A percentile compares a stretch with the other conserved stretches of the same genome.
Conservation (phyloP, 2,329 filamentous ascomycete species). For the Phialocephala subalpina region DNA sequence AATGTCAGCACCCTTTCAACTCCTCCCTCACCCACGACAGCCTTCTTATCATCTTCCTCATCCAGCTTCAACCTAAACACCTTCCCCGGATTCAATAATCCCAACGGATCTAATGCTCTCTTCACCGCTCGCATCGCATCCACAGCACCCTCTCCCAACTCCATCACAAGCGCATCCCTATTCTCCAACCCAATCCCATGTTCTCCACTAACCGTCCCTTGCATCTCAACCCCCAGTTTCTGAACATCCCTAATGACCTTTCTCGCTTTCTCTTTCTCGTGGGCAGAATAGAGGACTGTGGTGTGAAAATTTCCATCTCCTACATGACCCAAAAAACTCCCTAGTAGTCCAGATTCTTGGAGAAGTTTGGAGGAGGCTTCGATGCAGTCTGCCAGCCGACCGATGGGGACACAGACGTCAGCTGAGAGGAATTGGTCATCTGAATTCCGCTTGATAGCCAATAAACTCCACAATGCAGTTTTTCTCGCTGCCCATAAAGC, state of each 20-base stretch:
- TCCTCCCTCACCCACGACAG: background rate
- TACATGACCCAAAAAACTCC: conserved; percentile 85
- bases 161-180: conserved; percentile 78
- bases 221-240: background rate
- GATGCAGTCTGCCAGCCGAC: conserved; percentile 73
- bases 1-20: background rate
- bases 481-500: conserved; percentile 83
- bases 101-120: conserved; percentile 77
- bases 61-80: conserved; percentile 23
- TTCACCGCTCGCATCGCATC: conserved; percentile 87
- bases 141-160: conserved; percentile 81
- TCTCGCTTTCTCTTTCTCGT: background rate
- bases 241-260: background rate
- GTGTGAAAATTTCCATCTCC: conserved; percentile 76
- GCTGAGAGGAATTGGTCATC: conserved; percentile 75
- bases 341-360: conserved; percentile 67
- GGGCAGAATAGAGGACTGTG: background rate
- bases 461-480: conserved; percentile 81
- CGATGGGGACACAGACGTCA: conserved; percentile 84
- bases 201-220: conserved; percentile 62
- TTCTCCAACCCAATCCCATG: conserved; percentile 87
- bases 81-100: conserved; percentile 79
- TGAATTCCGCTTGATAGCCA: conserved; percentile 66
- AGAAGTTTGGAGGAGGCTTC: conserved; percentile 81
- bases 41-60: background rate